phyloP scores from a whole-genome alignment of 2,329 filamentous ascomycete genomes.

The Didymella segeticola region DNA sequence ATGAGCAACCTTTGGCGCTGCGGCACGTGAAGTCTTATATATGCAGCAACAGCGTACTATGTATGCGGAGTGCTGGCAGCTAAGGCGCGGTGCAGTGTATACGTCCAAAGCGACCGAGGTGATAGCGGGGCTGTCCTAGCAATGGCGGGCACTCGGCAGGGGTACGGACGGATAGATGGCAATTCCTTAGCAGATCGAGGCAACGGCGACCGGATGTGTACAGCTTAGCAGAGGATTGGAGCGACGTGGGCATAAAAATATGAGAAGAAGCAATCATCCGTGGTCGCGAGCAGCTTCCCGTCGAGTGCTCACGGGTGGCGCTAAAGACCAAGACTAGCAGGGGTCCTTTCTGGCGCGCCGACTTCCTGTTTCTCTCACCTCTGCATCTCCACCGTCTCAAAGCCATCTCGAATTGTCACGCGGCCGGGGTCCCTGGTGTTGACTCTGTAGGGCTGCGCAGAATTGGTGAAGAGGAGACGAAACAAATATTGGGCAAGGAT shows the following conservation, averaged over 20 bases:
- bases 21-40: slow-evolving; percentile 7
- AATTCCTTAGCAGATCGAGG: slow-evolving; percentile 3
- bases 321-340: slow-evolving; percentile 31
- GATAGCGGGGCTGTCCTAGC: slow-evolving; percentile 27
- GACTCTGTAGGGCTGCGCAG: slow-evolving; percentile 15
- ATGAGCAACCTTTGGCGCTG: background rate
- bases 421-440: slow-evolving; percentile 7
- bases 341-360: slow-evolving; percentile 21
- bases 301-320: slow-evolving; percentile 36
- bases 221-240: slow-evolving; percentile 21
- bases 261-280: slow-evolving; percentile 34
- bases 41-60: background rate
- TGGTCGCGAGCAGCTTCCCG: slow-evolving; percentile 31
- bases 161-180: slow-evolving; percentile 3
- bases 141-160: slow-evolving; percentile 13
- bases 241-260: slow-evolving; percentile 19
- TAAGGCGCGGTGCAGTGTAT: slow-evolving; percentile 23
- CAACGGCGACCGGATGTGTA: slow-evolving; percentile 18
- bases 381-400: slow-evolving; percentile 23
- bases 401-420: slow-evolving; percentile 11
- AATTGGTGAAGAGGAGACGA: slow-evolving; percentile 4
- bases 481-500: slow-evolving; percentile 4
- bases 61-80: slow-evolving; percentile 11
- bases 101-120: slow-evolving; percentile 18
- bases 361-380: slow-evolving; percentile 27